Evolutionary conservation across 164 flowering plant genomes (phyloP).

Genomic region (Tetrastigma voinierianum): DNA sequence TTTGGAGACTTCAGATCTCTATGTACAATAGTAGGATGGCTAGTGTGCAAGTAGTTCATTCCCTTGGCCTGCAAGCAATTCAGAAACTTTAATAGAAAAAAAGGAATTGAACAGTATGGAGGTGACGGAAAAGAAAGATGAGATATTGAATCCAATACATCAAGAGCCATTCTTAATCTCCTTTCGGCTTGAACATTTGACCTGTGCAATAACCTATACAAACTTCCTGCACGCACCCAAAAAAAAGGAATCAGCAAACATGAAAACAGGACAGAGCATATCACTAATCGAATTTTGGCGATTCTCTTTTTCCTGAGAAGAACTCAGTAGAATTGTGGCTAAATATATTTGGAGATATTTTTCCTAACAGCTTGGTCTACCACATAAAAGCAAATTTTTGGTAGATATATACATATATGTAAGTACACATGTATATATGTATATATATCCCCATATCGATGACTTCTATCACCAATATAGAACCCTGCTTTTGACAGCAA

Average conservation of each 20-base stretch:
- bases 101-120: background rate
- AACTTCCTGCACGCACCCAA: constrained; percentile 78
- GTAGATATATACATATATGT: too few species aligned
- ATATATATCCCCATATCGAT: too few species aligned
- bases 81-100: constrained; percentile 4
- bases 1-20: constrained; percentile 96
- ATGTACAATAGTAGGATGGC: constrained; percentile 95
- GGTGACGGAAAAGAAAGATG: background rate
- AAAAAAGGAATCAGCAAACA: constrained; percentile 10
- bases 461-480: too few species aligned
- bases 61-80: constrained; percentile 80
- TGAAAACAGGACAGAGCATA: background rate
- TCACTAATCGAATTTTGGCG: background rate
- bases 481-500: too few species aligned
- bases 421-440: too few species aligned
- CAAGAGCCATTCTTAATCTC: constrained; percentile 91
- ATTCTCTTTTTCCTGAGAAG: too few species aligned
- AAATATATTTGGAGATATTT: too few species aligned
- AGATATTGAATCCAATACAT: constrained; percentile 43
- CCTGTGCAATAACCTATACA: constrained; percentile 83
- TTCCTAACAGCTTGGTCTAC: too few species aligned
- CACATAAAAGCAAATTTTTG: too few species aligned
- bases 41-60: constrained; percentile 97
- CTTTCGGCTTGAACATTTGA: constrained; percentile 71
- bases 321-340: too few species aligned